phyloP scores from a whole-genome alignment of 148 eudicot species.

The Talinum fruticosum region DNA sequence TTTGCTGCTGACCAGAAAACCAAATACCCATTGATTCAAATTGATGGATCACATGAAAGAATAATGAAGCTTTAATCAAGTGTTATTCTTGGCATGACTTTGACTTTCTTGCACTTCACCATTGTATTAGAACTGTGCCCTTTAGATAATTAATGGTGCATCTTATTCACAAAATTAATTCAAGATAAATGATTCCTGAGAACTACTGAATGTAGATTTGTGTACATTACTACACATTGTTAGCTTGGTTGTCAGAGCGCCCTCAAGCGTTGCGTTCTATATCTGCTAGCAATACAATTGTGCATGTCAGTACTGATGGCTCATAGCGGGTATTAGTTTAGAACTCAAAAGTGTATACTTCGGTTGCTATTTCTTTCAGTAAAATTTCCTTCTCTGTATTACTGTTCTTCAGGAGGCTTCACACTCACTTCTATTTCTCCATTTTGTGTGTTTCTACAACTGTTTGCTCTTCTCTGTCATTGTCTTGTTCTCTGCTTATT shows the following conservation, averaged over 20 bases:
- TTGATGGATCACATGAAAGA: no score
- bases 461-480: no score
- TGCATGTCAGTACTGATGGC: background rate
- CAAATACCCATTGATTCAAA: no score
- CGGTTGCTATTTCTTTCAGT: background rate
- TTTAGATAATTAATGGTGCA: background rate
- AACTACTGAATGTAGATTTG: no score
- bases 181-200: background rate
- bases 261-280: background rate
- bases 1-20: no score
- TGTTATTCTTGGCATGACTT: no score
- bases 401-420: background rate
- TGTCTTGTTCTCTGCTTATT: no score
- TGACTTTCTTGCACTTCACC: background rate
- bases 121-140: background rate
- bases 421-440: background rate
- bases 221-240: background rate
- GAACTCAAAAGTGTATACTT: background rate
- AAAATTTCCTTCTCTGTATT: background rate
- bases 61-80: no score
- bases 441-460: background rate
- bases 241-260: background rate
- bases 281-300: background rate
- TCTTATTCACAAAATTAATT: background rate
- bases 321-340: background rate